Evolutionary conservation across 805 yeast genomes (phyloP).

Genomic region (Starmerella sirachaensis): DNA sequence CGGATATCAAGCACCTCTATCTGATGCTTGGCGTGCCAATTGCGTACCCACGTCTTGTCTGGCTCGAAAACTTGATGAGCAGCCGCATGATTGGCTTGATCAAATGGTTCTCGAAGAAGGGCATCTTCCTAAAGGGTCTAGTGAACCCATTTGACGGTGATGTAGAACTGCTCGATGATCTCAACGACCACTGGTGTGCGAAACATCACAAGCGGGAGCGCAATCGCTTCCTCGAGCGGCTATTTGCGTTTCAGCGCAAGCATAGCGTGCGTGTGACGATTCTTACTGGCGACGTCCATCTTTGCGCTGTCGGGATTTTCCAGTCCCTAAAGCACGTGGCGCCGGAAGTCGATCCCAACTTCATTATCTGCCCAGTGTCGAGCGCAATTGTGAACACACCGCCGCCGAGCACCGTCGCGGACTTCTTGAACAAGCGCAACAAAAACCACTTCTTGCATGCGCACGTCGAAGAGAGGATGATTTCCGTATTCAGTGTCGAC

Average conservation of each 20-base stretch:
- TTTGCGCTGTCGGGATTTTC: slow-evolving; percentile 73
- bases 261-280: slow-evolving; percentile 67
- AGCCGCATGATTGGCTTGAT: slow-evolving; percentile 46
- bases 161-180: slow-evolving; percentile 80
- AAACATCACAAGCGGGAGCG: slow-evolving; percentile 76
- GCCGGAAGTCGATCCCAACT: slow-evolving; percentile 61
- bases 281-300: slow-evolving; percentile 86
- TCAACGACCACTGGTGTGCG: slow-evolving; percentile 96
- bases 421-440: slow-evolving; percentile 54
- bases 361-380: slow-evolving; percentile 71
- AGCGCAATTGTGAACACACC: slow-evolving; percentile 90
- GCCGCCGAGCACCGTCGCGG: slow-evolving; percentile 81
- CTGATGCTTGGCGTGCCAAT: slow-evolving; percentile 90
- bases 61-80: slow-evolving; percentile 69
- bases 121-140: slow-evolving; percentile 50
- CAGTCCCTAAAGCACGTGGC: slow-evolving; percentile 38
- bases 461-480: slow-evolving; percentile 64
- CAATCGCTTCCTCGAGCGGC: slow-evolving; percentile 47
- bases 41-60: slow-evolving; percentile 84
- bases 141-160: slow-evolving; percentile 89
- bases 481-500: slow-evolving; percentile 55
- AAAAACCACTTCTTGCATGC: slow-evolving; percentile 54
- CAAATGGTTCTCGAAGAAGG: slow-evolving; percentile 35
- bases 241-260: slow-evolving; percentile 54
- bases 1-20: slow-evolving; percentile 59